Evolutionary conservation across 2,329 filamentous ascomycete species (phyloP).

Genomic region (Penicillium occitanis): DNA sequence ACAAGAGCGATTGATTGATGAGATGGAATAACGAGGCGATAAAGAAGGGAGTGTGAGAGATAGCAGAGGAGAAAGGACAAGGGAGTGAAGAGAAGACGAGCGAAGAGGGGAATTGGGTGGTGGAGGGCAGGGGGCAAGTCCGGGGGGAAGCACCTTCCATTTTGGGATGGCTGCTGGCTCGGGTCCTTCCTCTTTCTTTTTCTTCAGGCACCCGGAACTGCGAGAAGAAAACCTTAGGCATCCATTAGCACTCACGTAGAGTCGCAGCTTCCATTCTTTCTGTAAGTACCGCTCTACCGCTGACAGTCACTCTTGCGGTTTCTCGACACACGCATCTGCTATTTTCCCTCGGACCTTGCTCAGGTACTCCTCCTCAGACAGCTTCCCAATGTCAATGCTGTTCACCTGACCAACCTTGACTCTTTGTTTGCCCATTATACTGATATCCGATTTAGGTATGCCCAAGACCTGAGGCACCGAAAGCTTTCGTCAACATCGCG

Average conservation of each 20-base stretch:
- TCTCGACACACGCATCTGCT: background rate
- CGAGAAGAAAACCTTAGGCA: background rate
- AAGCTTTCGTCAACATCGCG: background rate
- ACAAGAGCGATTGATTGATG: background rate
- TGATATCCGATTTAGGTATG: conserved; percentile 63
- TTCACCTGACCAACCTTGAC: conserved; percentile 59
- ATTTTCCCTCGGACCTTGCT: conserved; percentile 22
- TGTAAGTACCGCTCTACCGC: background rate
- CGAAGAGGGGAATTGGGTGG: background rate
- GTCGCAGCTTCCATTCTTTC: background rate
- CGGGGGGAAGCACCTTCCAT: background rate
- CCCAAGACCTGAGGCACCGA: conserved; percentile 50
- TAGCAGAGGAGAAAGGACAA: background rate
- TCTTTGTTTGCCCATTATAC: conserved; percentile 61
- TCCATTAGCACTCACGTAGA: background rate
- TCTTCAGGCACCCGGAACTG: background rate
- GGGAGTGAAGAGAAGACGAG: background rate
- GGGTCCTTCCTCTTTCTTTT: background rate
- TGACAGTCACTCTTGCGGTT: background rate
- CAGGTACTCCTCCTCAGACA: conserved; percentile 35
- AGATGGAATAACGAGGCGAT: background rate
- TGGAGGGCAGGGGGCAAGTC: background rate
- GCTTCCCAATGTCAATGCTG: conserved; percentile 31
- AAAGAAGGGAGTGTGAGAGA: background rate
- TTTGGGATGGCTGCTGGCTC: background rate